These are phyloP conservation scores for Cystofilobasidium capitatum DNA, from an alignment of 768 basidiomycete species.

Conservation along the genomic window DNA sequence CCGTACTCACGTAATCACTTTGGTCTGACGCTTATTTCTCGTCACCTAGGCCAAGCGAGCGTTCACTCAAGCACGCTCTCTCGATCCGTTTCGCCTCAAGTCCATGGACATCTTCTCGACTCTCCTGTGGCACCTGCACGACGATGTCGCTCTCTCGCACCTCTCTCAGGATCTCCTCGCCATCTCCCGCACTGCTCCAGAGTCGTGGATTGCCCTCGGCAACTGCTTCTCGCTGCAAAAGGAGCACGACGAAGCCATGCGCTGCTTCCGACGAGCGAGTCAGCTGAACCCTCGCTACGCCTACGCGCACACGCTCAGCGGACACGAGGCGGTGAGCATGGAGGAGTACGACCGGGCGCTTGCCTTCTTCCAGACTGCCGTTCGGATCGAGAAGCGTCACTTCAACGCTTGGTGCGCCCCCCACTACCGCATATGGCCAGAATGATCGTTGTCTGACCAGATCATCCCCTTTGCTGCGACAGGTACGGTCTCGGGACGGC, in stretches of 20 bases:
- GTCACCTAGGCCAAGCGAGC: constrained; percentile 69
- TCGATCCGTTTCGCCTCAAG: constrained; percentile 80
- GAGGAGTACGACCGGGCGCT: constrained; percentile 90
- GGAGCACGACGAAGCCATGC: constrained; percentile 82
- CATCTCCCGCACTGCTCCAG: constrained; percentile 67
- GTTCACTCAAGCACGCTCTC: constrained; percentile 66
- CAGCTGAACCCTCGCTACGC: constrained; percentile 82
- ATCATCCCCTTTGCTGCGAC: background rate
- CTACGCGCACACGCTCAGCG: constrained; percentile 91
- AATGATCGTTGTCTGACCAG: background rate
- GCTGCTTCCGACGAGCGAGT: constrained; percentile 84
- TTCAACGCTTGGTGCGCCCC: constrained; percentile 83
- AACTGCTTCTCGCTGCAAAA: constrained; percentile 92
- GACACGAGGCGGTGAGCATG: constrained; percentile 84
- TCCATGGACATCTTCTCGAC: constrained; percentile 97
- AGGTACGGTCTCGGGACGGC: constrained; percentile 99
- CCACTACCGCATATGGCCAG: background rate
- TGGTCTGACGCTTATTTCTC: background rate
- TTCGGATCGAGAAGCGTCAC: constrained; percentile 82
- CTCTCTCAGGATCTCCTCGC: constrained; percentile 84
- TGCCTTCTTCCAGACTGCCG: constrained; percentile 79
- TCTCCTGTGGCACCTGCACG: constrained; percentile 85
- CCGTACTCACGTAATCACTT: background rate
- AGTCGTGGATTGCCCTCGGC: constrained; percentile 93
- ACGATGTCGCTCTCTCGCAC: constrained; percentile 73